A percentile compares a stretch with the other conserved stretches of the same genome.
Conservation (phyloP, 2,329 filamentous ascomycete genomes). For the Metarhizium brunneum region DNA sequence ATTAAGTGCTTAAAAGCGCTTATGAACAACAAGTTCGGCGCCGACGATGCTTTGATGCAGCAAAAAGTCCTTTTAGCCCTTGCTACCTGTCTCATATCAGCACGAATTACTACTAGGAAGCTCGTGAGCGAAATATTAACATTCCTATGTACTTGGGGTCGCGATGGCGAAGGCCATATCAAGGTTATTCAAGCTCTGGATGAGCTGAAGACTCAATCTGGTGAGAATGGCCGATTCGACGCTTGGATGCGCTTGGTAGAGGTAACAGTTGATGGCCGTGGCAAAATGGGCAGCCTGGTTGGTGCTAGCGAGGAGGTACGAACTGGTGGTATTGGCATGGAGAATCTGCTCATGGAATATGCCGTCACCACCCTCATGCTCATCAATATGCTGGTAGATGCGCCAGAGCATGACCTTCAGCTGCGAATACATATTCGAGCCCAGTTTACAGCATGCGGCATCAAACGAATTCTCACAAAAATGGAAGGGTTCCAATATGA, state of each 20-base stretch:
- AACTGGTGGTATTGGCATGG: slow-evolving; percentile 94
- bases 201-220: slow-evolving; percentile 75
- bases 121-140: slow-evolving; percentile 93
- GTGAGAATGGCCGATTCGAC: slow-evolving; percentile 92
- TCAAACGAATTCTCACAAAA: slow-evolving; percentile 88
- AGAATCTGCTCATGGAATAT: slow-evolving; percentile 98
- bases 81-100: slow-evolving; percentile 77
- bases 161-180: slow-evolving; percentile 72
- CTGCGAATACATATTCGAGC: slow-evolving; percentile 89
- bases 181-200: slow-evolving; percentile 94
- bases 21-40: slow-evolving; percentile 99
- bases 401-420: slow-evolving; percentile 79
- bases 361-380: slow-evolving; percentile 89
- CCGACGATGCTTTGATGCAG: slow-evolving; percentile 86
- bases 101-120: slow-evolving; percentile 83
- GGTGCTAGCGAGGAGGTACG: slow-evolving; percentile 94
- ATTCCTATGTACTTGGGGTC: slow-evolving; percentile 90
- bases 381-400: slow-evolving; percentile 94
- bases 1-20: slow-evolving; percentile 94
- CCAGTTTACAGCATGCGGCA: slow-evolving; percentile 90
- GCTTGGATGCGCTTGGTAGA: slow-evolving; percentile 98
- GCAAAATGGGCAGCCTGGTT: slow-evolving; percentile 97
- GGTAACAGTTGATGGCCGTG: slow-evolving; percentile 90
- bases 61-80: slow-evolving; percentile 85
- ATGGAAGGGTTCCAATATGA: slow-evolving; percentile 99